A percentile compares a stretch with the other conserved stretches of the same genome.
Evolutionary conservation across 306 rosid species (phyloP).

Genomic region (Elaeagnus macrophylla): DNA sequence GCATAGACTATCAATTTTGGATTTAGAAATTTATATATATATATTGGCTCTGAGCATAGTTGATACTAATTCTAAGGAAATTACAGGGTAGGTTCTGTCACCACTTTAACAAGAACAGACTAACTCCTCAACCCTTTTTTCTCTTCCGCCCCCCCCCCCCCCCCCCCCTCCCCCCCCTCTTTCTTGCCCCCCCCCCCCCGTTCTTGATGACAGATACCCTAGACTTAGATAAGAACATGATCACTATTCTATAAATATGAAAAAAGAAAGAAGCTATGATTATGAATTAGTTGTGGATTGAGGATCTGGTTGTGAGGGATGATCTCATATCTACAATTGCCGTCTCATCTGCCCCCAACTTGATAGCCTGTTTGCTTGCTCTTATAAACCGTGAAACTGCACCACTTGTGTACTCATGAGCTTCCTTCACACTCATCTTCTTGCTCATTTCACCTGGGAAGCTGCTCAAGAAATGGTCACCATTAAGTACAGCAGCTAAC

Average conservation of each 20-base stretch:
- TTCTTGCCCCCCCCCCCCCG: no score
- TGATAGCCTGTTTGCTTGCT: constrained; percentile 92
- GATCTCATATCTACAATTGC: constrained; percentile 99
- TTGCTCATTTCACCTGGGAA: constrained; percentile 79
- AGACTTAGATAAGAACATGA: neutral
- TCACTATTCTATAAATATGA: neutral
- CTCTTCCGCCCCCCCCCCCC: no score
- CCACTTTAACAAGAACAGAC: no score
- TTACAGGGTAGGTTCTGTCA: no score
- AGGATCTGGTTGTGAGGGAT: constrained; percentile 88
- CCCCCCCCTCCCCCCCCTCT: no score
- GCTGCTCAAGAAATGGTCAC: constrained; percentile 86
- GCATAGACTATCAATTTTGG: no score
- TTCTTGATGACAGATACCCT: no score
- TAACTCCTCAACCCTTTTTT: no score
- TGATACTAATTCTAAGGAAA: no score
- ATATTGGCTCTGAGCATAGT: no score
- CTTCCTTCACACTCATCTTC: constrained; percentile 82
- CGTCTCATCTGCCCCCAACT: constrained; percentile 74
- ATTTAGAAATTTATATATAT: no score
- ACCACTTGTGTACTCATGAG: constrained; percentile 64
- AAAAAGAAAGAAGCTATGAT: neutral
- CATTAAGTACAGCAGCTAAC: constrained; percentile 85
- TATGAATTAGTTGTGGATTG: constrained; percentile 37
- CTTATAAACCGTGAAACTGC: constrained; percentile 84